Evolutionary conservation across 768 basidiomycete genomes (phyloP), one percentile per base, ranked within the genome.

Genomic region (Boletus speciosus): DNA sequence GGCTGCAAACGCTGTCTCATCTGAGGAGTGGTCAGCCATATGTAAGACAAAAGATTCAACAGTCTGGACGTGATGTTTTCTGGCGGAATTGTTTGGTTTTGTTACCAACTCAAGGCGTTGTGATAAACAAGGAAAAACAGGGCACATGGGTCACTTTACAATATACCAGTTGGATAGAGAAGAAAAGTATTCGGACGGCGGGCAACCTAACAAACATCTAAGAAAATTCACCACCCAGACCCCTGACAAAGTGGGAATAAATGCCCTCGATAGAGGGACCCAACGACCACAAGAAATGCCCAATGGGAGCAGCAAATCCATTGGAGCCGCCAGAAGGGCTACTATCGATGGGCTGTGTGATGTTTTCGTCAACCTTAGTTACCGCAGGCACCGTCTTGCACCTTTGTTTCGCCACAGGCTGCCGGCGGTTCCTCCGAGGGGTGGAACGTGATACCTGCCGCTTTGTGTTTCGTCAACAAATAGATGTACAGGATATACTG

Each of bases 11-110:
- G 49, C 36, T 19, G 55, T 49, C n/a, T 57, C 59, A 6, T 51
- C 35, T 8, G 56, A 39, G 2, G 10, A n/a, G 29, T 57, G 27
- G 36, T 25, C 36, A 14, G 57, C 51, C 70, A 64, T 69, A 1
- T 35, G 25, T 23, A n/a, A 37, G 34, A 34, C 32, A 37, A 49
- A 41, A 27, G 2, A 38, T 6, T 12, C 27, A 44, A n/a, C 8
- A 10, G 14, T 15, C 11, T 40, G 27, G 48, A 39, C 5, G 54
- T 35, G 19, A 14, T 5, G 35, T 37, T 31, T 39, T 54, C 21
- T 21, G 11, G 34, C 10, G 38, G 45, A 44, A 48, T 65, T 66
- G 41, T 68, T 67, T 68, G 64, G 52, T 12, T 29, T 35, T 54
- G 59, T 61, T 65, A 58, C 32, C 0, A 65, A 45, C 40, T 0